A percentile compares a stretch with the other conserved stretches of the same genome.
phyloP scores from a whole-genome alignment of 768 basidiomycete species.

The Hypholoma fasciculare region DNA sequence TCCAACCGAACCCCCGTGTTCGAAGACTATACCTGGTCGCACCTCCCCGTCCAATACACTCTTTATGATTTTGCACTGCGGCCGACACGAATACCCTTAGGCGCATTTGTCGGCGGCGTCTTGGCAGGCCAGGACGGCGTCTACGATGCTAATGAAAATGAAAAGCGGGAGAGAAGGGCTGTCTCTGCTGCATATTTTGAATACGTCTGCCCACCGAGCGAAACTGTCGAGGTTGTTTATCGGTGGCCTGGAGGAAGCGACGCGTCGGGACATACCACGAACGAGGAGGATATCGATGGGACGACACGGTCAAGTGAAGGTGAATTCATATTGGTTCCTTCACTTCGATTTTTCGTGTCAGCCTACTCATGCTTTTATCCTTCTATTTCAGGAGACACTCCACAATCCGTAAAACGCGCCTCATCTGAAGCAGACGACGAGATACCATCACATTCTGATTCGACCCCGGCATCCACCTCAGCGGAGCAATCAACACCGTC shows the following conservation, averaged over 20 bases:
- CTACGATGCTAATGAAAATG: background rate
- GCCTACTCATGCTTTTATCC: background rate
- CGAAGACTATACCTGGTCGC: slow-evolving; percentile 64
- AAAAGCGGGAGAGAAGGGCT: slow-evolving; percentile 26
- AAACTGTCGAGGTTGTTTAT: slow-evolving; percentile 29
- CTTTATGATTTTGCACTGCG: slow-evolving; percentile 54
- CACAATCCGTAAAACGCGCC: too few relatives aligned
- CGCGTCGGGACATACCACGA: too few relatives aligned
- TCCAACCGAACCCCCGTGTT: slow-evolving; percentile 60
- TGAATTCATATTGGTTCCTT: too few relatives aligned
- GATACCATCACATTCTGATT: too few relatives aligned
- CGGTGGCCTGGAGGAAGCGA: slow-evolving; percentile 15
- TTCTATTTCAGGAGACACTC: background rate
- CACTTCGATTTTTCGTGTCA: too few relatives aligned
- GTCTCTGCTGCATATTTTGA: slow-evolving; percentile 53
- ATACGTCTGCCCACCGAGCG: slow-evolving; percentile 39
- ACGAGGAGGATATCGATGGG: too few relatives aligned
- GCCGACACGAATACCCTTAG: slow-evolving; percentile 52
- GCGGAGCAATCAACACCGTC: background rate
- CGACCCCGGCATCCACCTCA: background rate
- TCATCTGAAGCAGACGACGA: too few relatives aligned
- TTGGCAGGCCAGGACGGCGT: slow-evolving; percentile 41
- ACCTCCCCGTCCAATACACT: slow-evolving; percentile 50
- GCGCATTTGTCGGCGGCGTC: slow-evolving; percentile 57
- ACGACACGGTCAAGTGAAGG: too few relatives aligned